phyloP scores from a whole-genome alignment of 768 basidiomycete genomes.

The Pleurotus eryngii region DNA sequence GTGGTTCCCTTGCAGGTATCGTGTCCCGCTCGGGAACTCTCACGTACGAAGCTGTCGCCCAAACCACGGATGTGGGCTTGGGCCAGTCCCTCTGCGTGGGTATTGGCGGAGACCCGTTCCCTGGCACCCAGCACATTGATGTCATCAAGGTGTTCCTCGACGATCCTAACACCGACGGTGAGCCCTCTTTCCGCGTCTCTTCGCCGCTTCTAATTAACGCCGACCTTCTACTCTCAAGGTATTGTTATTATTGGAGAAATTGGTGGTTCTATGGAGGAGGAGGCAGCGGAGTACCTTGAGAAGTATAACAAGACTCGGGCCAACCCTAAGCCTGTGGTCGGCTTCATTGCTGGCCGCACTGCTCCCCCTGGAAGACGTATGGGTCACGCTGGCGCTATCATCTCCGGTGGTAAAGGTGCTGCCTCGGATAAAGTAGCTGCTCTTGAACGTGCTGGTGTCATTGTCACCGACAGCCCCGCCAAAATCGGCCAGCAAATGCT shows the following conservation, averaged over 20 bases:
- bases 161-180: constrained; percentile 91
- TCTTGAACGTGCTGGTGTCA: constrained; percentile 85
- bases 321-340: constrained; percentile 92
- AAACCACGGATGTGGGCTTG: constrained; percentile 93
- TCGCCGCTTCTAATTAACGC: not conserved
- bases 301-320: constrained; percentile 85
- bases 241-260: constrained; percentile 99
- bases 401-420: constrained; percentile 95
- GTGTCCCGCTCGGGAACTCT: constrained; percentile 94
- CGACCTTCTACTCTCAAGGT: constrained; percentile 39
- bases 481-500: constrained; percentile 90
- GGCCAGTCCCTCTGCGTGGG: constrained; percentile 97
- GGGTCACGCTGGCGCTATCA: constrained; percentile 98
- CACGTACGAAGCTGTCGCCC: constrained; percentile 98
- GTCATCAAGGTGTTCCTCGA: constrained; percentile 95
- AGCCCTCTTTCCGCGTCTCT: constrained; percentile 10
- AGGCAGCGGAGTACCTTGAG: constrained; percentile 95
- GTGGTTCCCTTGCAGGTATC: constrained; percentile 53
- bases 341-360: constrained; percentile 96
- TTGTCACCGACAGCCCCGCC: constrained; percentile 94
- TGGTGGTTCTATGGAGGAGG: constrained; percentile 99
- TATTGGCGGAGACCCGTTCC: constrained; percentile 97
- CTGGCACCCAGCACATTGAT: constrained; percentile 93
- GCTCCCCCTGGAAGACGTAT: constrained; percentile 97
- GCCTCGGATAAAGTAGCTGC: constrained; percentile 93